phyloP scores from a whole-genome alignment of 148 eudicot species.

The Camellia lanceoleosa region DNA sequence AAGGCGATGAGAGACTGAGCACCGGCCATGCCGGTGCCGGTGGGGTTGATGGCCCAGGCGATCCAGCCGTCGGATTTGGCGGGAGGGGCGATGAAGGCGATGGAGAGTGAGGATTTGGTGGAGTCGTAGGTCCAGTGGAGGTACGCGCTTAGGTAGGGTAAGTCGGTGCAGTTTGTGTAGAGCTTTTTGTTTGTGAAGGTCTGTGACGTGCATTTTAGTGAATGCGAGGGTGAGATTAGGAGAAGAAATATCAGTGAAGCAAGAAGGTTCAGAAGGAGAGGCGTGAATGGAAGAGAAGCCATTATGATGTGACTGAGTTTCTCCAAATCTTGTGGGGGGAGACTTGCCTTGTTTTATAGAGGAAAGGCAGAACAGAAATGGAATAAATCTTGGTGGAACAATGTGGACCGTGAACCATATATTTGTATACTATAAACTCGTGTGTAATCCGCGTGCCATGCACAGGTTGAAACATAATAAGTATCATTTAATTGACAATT shows the following conservation, averaged over 20 bases:
- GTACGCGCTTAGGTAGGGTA: constrained; percentile 31
- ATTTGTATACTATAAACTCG: too few species aligned
- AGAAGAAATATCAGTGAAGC: background rate
- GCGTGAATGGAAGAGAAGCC: background rate
- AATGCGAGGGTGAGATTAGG: constrained; percentile 5
- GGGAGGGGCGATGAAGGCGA: constrained; percentile 39
- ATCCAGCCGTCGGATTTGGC: constrained; percentile 13
- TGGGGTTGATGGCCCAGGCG: constrained; percentile 11
- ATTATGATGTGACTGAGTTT: background rate
- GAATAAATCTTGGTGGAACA: too few species aligned
- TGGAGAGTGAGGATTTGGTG: constrained; percentile 26
- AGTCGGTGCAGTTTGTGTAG: constrained; percentile 27
- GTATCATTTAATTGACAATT: too few species aligned
- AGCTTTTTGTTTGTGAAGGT: constrained; percentile 16
- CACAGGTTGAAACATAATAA: too few species aligned
- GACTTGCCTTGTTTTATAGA: background rate
- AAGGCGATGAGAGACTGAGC: constrained; percentile 10
- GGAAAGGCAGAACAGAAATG: background rate
- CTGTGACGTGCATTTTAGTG: constrained; percentile 22
- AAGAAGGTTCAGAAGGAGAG: background rate
- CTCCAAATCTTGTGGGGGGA: background rate
- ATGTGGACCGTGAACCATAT: too few species aligned
- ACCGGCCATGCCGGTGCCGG: constrained; percentile 4
- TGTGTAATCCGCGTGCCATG: too few species aligned
- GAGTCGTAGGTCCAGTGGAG: constrained; percentile 39